Evolutionary conservation across 805 yeast genomes (phyloP).

Genomic region (Nakazawaea anatomiae): DNA sequence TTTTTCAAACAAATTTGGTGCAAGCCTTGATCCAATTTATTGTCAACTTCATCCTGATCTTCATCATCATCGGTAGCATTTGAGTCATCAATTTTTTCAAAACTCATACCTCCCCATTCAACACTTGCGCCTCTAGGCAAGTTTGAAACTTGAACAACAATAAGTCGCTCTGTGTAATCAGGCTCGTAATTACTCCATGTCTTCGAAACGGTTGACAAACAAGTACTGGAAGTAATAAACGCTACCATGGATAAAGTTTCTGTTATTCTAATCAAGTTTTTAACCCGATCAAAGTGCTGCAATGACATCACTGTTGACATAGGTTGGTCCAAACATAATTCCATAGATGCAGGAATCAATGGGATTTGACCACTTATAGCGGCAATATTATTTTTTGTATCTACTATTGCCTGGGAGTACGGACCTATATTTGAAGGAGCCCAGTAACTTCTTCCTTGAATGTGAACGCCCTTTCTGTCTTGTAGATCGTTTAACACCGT

Average conservation of each 20-base stretch:
- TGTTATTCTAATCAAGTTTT: constrained; percentile 42
- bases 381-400: constrained; percentile 42
- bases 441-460: constrained; percentile 94
- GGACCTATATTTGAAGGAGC: constrained; percentile 99
- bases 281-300: constrained; percentile 68
- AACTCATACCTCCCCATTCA: constrained; percentile 72
- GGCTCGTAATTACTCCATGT: constrained; percentile 42
- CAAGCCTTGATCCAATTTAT: constrained; percentile 2
- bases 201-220: constrained; percentile 25
- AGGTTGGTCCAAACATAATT: constrained; percentile 25
- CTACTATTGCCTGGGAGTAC: constrained; percentile 77
- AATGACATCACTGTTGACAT: constrained; percentile 50
- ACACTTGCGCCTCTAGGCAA: constrained; percentile 61
- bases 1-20: too few species aligned
- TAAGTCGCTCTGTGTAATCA: constrained; percentile 23
- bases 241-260: constrained; percentile 47
- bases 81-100: constrained; percentile 19
- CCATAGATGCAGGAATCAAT: constrained; percentile 68
- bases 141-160: constrained; percentile 48
- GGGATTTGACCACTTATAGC: constrained; percentile 90
- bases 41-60: constrained; percentile 21
- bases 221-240: constrained; percentile 35
- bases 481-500: constrained; percentile 31
- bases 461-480: constrained; percentile 69
- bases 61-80: constrained; percentile 27